Conservation (phyloP, 2,329 filamentous ascomycete genomes). For the Exophiala calicioides region DNA sequence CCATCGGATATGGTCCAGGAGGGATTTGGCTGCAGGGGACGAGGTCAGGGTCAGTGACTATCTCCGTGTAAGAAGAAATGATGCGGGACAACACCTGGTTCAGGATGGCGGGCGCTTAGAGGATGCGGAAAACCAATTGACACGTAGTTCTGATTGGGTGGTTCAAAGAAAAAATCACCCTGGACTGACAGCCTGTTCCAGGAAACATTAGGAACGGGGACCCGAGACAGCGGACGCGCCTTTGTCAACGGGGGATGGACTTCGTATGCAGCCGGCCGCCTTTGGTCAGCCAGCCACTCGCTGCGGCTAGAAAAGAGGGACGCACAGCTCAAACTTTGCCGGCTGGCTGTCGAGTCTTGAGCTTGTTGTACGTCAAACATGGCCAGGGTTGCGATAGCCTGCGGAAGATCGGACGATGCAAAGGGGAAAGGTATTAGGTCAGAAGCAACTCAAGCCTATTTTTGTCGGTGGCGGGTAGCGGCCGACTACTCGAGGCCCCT, state of each 20-base stretch:
- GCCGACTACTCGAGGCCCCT: too few relatives aligned
- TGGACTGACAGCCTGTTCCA: too few relatives aligned
- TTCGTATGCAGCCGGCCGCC: neutral
- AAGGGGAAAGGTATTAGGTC: neutral
- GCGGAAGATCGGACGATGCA: neutral
- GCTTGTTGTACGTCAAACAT: conserved; percentile 15
- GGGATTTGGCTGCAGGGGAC: neutral
- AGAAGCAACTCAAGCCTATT: conserved; percentile 7
- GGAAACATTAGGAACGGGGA: too few relatives aligned
- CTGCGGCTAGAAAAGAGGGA: neutral
- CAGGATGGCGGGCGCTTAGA: neutral
- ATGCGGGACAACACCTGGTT: too few relatives aligned
- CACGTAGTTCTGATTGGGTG: too few relatives aligned
- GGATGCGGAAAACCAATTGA: too few relatives aligned
- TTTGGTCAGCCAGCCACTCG: neutral
- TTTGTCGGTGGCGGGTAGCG: neutral
- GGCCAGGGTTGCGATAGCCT: neutral
- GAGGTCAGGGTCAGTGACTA: neutral
- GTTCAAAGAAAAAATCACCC: neutral
- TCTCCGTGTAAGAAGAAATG: too few relatives aligned
- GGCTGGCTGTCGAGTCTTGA: too few relatives aligned
- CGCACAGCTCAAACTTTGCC: too few relatives aligned
- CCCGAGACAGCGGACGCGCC: neutral
- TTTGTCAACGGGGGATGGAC: neutral
- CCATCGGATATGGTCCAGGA: neutral